Evolutionary conservation across 202 grass and related monocot genomes (phyloP).

Genomic region (Elaeis oleifera): DNA sequence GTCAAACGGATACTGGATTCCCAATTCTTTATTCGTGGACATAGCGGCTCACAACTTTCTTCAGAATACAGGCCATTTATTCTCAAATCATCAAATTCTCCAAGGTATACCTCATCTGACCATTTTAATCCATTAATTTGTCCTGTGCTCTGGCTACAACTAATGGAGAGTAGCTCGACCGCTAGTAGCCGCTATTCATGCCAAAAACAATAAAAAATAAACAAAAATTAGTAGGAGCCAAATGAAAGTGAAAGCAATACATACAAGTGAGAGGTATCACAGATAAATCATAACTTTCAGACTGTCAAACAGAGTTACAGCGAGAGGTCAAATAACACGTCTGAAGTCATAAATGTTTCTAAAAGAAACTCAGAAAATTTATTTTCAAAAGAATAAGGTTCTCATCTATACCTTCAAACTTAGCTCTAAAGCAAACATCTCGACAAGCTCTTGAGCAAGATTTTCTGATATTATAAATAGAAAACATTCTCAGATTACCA

Average conservation of each 20-base stretch:
- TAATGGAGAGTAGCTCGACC: conserved; percentile 45
- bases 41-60: conserved; percentile 24
- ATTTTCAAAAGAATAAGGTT: background rate
- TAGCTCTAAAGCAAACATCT: conserved; percentile 77
- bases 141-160: conserved; percentile 34
- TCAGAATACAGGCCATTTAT: conserved; percentile 43
- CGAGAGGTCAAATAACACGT: too few species aligned
- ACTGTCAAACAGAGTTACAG: too few species aligned
- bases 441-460: conserved; percentile 56
- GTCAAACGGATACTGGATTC: conserved; percentile 17
- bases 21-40: conserved; percentile 35
- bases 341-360: too few species aligned
- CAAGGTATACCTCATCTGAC: conserved; percentile 53
- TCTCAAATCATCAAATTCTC: conserved; percentile 53
- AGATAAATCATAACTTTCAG: too few species aligned
- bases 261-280: too few species aligned
- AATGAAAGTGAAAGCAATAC: background rate
- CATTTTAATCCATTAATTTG: conserved; percentile 28
- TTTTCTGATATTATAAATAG: conserved; percentile 41
- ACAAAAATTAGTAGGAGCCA: conserved; percentile 4
- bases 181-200: conserved; percentile 52
- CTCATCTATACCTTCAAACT: conserved; percentile 56
- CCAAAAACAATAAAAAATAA: conserved; percentile 10
- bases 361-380: too few species aligned
- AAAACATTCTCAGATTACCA: conserved; percentile 17